Evolutionary conservation across 345 rosid species (phyloP).

Genomic region (Sapria himalayana): DNA sequence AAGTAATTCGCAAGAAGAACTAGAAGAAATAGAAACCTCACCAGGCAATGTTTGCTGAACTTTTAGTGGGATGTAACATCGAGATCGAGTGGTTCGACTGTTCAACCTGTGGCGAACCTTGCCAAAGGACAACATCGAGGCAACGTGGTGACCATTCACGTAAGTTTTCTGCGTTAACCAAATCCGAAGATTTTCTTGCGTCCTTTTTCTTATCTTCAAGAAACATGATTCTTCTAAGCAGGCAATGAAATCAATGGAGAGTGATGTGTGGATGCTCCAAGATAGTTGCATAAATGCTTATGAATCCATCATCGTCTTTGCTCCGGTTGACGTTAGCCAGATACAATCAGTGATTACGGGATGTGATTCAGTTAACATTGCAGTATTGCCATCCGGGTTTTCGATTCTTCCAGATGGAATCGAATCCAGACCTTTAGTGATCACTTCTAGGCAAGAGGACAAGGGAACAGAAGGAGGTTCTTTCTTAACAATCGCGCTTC

Average conservation of each 20-base stretch:
- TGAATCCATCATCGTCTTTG: slow-evolving; percentile 70
- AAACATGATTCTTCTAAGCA: too few species aligned
- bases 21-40: too few species aligned
- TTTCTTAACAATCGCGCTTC: slow-evolving; percentile 65
- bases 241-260: slow-evolving; percentile 60
- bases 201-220: too few species aligned
- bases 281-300: slow-evolving; percentile 69
- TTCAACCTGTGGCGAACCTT: slow-evolving; percentile 53
- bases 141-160: slow-evolving; percentile 75
- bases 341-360: slow-evolving; percentile 79
- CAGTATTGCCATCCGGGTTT: slow-evolving; percentile 79
- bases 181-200: too few species aligned
- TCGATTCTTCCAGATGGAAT: slow-evolving; percentile 76
- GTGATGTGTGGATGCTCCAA: slow-evolving; percentile 60
- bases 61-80: slow-evolving; percentile 78
- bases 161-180: slow-evolving; percentile 6
- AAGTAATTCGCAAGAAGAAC: too few species aligned
- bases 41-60: neutral
- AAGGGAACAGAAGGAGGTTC: slow-evolving; percentile 73
- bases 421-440: slow-evolving; percentile 72
- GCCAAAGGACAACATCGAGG: slow-evolving; percentile 91
- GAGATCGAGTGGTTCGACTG: slow-evolving; percentile 41
- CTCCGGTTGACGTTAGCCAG: slow-evolving; percentile 53
- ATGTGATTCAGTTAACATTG: slow-evolving; percentile 71
- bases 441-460: slow-evolving; percentile 65